These are phyloP conservation scores for Huntiella moniliformis DNA, from an alignment of 2,329 filamentous ascomycete genomes.

Conservation along the genomic window DNA sequence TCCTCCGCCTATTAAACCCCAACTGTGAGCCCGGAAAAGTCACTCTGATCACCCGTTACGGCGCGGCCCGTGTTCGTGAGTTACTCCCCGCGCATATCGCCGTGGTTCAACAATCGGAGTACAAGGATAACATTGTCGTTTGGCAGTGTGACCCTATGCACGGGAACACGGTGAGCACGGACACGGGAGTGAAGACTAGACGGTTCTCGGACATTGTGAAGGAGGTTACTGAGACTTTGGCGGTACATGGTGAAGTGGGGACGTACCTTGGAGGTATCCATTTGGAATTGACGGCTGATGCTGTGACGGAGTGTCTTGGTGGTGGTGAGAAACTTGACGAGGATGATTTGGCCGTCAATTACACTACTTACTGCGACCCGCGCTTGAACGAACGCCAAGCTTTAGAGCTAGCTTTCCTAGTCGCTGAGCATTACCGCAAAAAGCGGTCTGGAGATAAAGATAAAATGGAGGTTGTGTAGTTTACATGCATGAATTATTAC, in stretches of 20 bases:
- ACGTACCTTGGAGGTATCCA: constrained; percentile 89
- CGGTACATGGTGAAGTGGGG: constrained; percentile 64
- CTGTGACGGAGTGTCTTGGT: constrained; percentile 88
- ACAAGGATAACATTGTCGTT: constrained; percentile 42
- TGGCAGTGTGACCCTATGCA: constrained; percentile 99
- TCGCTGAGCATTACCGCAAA: constrained; percentile 57
- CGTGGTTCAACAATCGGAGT: constrained; percentile 65
- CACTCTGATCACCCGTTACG: constrained; percentile 90
- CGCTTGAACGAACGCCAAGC: constrained; percentile 95
- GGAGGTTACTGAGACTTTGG: constrained; percentile 66
- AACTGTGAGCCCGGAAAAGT: constrained; percentile 70
- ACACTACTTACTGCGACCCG: constrained; percentile 92
- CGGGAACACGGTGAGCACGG: constrained; percentile 54
- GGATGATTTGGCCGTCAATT: constrained; percentile 74
- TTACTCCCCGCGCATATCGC: constrained; percentile 74
- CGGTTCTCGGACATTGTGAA: constrained; percentile 78
- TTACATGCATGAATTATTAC: no score
- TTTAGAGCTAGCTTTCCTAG: constrained; percentile 79
- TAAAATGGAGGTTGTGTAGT: no score
- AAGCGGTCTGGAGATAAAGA: constrained; percentile 14
- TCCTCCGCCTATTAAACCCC: constrained; percentile 79
- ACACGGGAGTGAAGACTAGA: constrained; percentile 72
- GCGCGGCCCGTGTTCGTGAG: constrained; percentile 53
- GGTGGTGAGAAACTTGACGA: constrained; percentile 75
- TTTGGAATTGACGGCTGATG: constrained; percentile 85